These are phyloP conservation scores for Dendrobium nobile DNA, from an alignment of 106 monocot species.

Conservation along the genomic window DNA sequence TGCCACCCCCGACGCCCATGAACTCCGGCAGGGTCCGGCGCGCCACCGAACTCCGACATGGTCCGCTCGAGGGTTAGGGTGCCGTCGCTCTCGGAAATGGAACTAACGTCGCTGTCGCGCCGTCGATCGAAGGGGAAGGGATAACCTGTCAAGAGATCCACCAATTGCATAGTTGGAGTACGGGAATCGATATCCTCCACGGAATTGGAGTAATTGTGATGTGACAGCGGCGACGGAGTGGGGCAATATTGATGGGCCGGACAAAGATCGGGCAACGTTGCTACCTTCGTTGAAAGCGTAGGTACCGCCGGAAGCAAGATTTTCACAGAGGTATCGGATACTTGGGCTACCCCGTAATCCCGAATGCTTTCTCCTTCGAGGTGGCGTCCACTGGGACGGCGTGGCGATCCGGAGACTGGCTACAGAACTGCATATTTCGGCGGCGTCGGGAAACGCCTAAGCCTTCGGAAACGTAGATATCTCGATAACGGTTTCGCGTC, in stretches of 20 bases:
- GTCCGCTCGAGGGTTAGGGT: conserved; percentile 43
- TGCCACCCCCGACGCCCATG: conserved; percentile 62
- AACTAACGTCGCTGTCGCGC: background rate
- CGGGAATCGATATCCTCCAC: conserved; percentile 5
- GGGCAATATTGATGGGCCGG: conserved; percentile 7
- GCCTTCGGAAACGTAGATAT: background rate
- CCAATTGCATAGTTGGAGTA: background rate
- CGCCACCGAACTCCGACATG: conserved; percentile 56
- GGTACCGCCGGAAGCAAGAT: background rate
- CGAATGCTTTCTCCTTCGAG: conserved; percentile 1
- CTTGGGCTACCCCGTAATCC: conserved; percentile 21
- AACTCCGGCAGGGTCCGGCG: conserved; percentile 60
- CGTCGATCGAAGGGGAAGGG: background rate
- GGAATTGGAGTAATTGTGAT: background rate
- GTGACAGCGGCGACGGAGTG: background rate
- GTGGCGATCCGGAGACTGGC: conserved; percentile 7
- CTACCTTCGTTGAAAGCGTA: background rate
- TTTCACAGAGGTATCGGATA: background rate
- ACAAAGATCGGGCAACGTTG: background rate
- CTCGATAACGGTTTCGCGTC: background rate
- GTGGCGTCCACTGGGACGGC: background rate
- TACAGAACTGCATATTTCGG: conserved; percentile 2
- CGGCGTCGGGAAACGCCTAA: background rate
- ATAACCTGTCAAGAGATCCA: background rate
- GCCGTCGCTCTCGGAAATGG: conserved; percentile 20